A percentile compares a stretch with the other conserved stretches of the same genome.
Conservation (phyloP, 2,329 filamentous ascomycete genomes). For the Zopfia rhizophila region DNA sequence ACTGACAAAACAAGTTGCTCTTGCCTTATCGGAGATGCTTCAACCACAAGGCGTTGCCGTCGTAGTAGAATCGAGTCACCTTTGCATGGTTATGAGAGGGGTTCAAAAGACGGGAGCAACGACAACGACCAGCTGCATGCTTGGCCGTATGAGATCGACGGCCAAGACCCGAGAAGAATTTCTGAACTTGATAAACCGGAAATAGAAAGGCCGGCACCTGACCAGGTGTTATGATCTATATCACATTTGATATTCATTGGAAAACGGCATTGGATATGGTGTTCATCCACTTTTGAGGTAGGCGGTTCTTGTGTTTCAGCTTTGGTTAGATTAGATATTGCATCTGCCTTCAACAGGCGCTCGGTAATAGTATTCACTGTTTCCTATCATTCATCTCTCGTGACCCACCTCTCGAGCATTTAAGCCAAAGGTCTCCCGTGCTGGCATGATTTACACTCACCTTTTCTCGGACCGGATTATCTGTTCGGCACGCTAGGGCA, state of each 20-base stretch:
- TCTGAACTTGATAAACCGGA: conserved; percentile 71
- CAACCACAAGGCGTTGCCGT: conserved; percentile 95
- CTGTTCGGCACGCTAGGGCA: not conserved
- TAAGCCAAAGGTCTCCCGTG: no score
- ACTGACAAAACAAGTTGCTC: conserved; percentile 93
- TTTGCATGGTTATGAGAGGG: conserved; percentile 99
- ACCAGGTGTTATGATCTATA: not conserved
- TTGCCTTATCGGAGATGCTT: conserved; percentile 91
- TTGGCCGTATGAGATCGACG: conserved; percentile 93
- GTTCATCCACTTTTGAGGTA: conserved; percentile 44
- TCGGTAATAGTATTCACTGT: conserved; percentile 14
- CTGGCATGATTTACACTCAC: no score
- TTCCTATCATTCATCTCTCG: not conserved
- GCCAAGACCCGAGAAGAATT: conserved; percentile 98
- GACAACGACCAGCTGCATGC: conserved; percentile 95
- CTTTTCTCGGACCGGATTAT: not conserved
- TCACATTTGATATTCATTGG: not conserved
- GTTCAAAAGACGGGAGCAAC: conserved; percentile 88
- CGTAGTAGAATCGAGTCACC: conserved; percentile 95
- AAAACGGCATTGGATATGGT: conserved; percentile 2
- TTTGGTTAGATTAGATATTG: conserved; percentile 32
- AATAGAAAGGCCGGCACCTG: no score
- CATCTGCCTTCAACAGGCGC: conserved; percentile 45
- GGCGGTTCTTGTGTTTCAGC: conserved; percentile 29
- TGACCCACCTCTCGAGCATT: no score